A percentile compares a stretch with the other conserved stretches of the same genome.
Evolutionary conservation across 2,329 filamentous ascomycete species (phyloP).

Genomic region (Aspergillus brunneoviolaceus): DNA sequence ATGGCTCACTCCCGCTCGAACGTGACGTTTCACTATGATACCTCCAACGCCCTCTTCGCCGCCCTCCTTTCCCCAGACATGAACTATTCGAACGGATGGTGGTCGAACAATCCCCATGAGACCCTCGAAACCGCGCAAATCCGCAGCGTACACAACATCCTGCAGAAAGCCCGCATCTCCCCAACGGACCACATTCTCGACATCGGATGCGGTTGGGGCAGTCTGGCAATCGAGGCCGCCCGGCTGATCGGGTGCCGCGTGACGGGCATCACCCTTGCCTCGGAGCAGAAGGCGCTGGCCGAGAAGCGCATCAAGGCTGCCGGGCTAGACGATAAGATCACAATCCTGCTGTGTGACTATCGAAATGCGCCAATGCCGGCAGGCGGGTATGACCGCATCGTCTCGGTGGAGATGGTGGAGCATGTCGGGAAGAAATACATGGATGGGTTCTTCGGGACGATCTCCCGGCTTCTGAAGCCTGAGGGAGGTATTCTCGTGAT

Average conservation of each 20-base stretch:
- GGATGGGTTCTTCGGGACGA: constrained; percentile 64
- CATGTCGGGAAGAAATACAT: constrained; percentile 69
- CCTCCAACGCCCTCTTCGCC: constrained; percentile 47
- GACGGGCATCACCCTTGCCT: constrained; percentile 66
- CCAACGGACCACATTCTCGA: constrained; percentile 68
- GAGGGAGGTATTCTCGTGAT: constrained; percentile 67
- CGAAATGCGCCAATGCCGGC: constrained; percentile 57
- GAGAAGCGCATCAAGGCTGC: constrained; percentile 63
- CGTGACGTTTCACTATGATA: constrained; percentile 72
- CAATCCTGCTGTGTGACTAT: constrained; percentile 69
- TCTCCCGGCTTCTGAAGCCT: constrained; percentile 64
- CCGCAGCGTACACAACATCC: constrained; percentile 65
- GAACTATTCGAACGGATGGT: constrained; percentile 56
- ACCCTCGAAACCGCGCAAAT: constrained; percentile 58
- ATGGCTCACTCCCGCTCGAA: constrained; percentile 62
- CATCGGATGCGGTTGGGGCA: constrained; percentile 75
- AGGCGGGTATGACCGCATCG: constrained; percentile 65
- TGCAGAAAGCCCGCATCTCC: constrained; percentile 64
- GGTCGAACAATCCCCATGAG: constrained; percentile 57
- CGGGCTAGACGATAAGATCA: constrained; percentile 60
- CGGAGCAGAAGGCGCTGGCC: constrained; percentile 67
- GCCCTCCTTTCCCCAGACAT: constrained; percentile 28
- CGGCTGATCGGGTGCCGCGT: constrained; percentile 65
- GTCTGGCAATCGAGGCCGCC: constrained; percentile 69
- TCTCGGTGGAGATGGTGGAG: constrained; percentile 78